Percentiles rank a stretch among this genome's conserved stretches.
phyloP scores from a whole-genome alignment of 257 asterid genomes.

The Handroanthus guayacan region DNA sequence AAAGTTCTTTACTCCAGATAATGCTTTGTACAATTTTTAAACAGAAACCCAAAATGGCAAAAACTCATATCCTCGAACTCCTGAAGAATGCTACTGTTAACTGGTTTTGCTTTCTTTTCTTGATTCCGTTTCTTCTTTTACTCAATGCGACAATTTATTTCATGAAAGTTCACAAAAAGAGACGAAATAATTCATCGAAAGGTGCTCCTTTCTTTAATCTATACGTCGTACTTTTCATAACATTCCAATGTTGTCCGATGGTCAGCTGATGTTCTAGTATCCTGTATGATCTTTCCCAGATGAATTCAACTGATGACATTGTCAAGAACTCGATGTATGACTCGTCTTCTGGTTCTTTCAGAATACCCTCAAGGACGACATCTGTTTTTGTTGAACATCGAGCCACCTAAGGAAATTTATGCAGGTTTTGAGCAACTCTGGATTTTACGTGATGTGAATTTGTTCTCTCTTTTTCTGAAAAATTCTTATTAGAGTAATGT shows the following conservation, averaged over 20 bases:
- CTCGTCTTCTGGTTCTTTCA: conserved; percentile 68
- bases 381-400: conserved; percentile 79
- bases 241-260: no score
- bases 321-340: conserved; percentile 74
- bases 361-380: conserved; percentile 76
- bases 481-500: no score
- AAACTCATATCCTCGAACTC: neutral
- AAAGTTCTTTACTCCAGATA: neutral
- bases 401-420: conserved; percentile 10
- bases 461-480: no score
- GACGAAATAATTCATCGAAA: neutral
- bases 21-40: neutral
- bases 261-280: neutral
- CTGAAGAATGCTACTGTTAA: neutral
- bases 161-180: neutral
- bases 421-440: neutral
- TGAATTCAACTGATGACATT: conserved; percentile 66
- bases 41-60: neutral
- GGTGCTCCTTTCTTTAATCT: neutral
- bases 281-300: conserved; percentile 47
- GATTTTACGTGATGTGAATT: no score
- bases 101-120: neutral
- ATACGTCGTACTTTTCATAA: neutral
- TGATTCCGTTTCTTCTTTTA: neutral
- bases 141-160: neutral